phyloP scores from a whole-genome alignment of 2,329 filamentous ascomycete genomes.

The Phoma herbarum region DNA sequence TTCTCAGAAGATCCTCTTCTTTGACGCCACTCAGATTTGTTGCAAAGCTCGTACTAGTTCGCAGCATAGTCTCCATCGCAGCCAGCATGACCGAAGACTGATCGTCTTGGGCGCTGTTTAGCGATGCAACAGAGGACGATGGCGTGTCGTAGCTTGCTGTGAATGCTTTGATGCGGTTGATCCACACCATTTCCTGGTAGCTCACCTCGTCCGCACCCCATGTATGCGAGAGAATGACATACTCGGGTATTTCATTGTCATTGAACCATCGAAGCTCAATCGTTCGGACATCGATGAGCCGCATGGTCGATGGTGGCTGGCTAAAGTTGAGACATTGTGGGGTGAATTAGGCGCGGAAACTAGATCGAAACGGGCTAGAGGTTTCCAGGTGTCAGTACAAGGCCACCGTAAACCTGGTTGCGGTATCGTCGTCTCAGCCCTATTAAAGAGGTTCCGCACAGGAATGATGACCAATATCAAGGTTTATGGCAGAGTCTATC shows the following conservation, averaged over 20 bases:
- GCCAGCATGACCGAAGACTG: constrained; percentile 19
- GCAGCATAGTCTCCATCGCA: constrained; percentile 27
- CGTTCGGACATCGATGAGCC: constrained; percentile 38
- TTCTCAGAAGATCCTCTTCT: constrained; percentile 24
- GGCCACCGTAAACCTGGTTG: not conserved
- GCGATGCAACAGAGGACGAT: constrained; percentile 8
- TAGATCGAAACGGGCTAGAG: constrained; percentile 5
- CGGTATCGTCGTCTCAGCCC: constrained; percentile 3
- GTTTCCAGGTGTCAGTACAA: not conserved
- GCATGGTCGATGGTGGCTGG: constrained; percentile 28
- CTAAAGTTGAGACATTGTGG: not conserved
- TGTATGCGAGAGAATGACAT: constrained; percentile 35
- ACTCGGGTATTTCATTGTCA: constrained; percentile 30
- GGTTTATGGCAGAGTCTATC: not conserved
- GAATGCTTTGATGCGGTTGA: constrained; percentile 24
- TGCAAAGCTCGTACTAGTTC: constrained; percentile 19
- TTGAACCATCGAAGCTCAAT: constrained; percentile 34
- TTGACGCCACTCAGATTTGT: constrained; percentile 15
- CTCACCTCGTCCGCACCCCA: constrained; percentile 34
- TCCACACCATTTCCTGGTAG: constrained; percentile 27
- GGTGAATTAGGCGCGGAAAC: not conserved
- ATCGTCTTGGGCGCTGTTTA: constrained; percentile 7
- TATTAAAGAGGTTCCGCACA: not conserved
- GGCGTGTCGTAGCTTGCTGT: constrained; percentile 15
- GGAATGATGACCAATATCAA: not conserved